Evolutionary conservation across 768 basidiomycete genomes (phyloP), one percentile per base, ranked within the genome.

Genomic region (Hericium rajendrae): DNA sequence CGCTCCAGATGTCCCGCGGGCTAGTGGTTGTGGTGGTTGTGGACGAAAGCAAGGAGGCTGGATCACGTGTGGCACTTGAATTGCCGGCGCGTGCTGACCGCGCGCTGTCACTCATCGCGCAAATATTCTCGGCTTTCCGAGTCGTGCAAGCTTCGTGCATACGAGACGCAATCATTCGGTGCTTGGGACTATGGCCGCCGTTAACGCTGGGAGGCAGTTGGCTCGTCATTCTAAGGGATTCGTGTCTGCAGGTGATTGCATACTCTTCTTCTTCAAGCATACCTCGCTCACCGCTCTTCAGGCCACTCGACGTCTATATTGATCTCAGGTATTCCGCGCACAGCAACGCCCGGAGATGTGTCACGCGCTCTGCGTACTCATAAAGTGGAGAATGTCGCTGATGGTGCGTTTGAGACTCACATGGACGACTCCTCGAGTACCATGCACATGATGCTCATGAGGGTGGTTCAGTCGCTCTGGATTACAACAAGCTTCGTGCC

Each of bases 401-500:
- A 58, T 46, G 62, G 62, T 62, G 20, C 38, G 32, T 24, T 12
- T 2, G 26, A 37, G 28, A 22, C 53, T 46, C 26, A 26, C 5
- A 26, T 26, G 26, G 4, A 26, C 26, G 32, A 32, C 32, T 32
- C 2, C 32, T 32, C 1, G 32, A 32, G 32, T 32, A 32, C 32
- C 32, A 32, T 32, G 6, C 32, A 32, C 32, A 32, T 32, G 5
- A 8, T 32, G 9, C 32, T 32, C 32, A 32, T 10, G 32, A 32
- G 32, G 8, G 32, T 10, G 8, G 1, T 38, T 11, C 59, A 88
- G 87, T 84, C 24, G 72, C 77, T 18, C 64, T 88, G 28, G 73
- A 83, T 54, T 87, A 91, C 63, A 62, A 74, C 40, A 77, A 77
- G n/a, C 53, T 86, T 87, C 69, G 65, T 70, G 22, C 84, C 86